Conservation (phyloP, 768 basidiomycete genomes). For the Boletus sensibilis region DNA sequence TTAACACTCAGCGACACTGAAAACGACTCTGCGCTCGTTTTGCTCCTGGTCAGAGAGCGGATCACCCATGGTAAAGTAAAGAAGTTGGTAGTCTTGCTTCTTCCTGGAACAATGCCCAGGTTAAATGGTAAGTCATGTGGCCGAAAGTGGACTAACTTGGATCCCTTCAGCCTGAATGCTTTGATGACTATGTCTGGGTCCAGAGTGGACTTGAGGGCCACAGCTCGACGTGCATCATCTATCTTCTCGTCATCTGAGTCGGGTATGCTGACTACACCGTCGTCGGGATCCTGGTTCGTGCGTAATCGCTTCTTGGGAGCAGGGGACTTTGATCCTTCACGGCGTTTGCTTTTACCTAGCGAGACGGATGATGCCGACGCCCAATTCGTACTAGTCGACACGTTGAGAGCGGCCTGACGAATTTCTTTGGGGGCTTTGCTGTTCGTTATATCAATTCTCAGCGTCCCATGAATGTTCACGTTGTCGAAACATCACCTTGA, state of each 20-base stretch:
- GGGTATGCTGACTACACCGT: conserved; percentile 25
- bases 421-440: conserved; percentile 12
- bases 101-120: conserved; percentile 14
- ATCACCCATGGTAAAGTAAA: conserved; percentile 73
- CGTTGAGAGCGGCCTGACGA: conserved; percentile 24
- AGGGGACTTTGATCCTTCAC: conserved; percentile 20
- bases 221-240: not conserved
- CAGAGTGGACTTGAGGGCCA: conserved; percentile 14
- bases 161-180: conserved; percentile 48
- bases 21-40: conserved; percentile 48
- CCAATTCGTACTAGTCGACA: conserved; percentile 1
- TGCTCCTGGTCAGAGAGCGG: conserved; percentile 59
- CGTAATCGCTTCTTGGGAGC: conserved; percentile 33
- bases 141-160: conserved; percentile 38
- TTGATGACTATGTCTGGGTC: conserved; percentile 39
- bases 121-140: not conserved
- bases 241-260: conserved; percentile 16
- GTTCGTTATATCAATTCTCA: conserved; percentile 2
- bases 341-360: conserved; percentile 24
- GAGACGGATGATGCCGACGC: conserved; percentile 8
- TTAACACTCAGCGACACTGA: conserved; percentile 41
- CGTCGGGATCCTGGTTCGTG: conserved; percentile 22
- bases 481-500: conserved; percentile 45
- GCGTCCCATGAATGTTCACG: not conserved
- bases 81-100: conserved; percentile 70